Evolutionary conservation across 2,329 filamentous ascomycete species (phyloP).

Genomic region (Penicillium sp.): DNA sequence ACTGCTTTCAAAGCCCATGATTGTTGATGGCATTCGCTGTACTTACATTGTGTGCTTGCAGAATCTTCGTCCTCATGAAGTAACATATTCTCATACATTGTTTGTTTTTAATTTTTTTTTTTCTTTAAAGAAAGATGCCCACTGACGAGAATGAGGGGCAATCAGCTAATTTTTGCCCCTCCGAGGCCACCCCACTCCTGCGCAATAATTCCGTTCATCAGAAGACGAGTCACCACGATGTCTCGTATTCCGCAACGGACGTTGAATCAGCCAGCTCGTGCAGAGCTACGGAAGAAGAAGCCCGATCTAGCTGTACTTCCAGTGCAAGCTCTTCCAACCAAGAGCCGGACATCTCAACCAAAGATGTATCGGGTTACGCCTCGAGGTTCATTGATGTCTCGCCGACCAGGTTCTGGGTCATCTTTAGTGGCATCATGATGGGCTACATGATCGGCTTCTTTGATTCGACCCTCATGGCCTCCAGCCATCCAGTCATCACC

Average conservation of each 20-base stretch:
- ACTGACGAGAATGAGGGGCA: background rate
- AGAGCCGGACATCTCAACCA: background rate
- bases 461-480: conserved; percentile 78
- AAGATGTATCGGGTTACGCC: conserved; percentile 23
- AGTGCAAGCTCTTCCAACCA: conserved; percentile 24
- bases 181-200: conserved; percentile 20
- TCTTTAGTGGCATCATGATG: conserved; percentile 59
- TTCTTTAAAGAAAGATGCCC: background rate
- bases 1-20: background rate
- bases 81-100: background rate
- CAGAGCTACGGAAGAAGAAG: conserved; percentile 16
- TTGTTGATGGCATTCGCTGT: background rate
- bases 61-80: background rate
- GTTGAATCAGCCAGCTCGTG: conserved; percentile 6
- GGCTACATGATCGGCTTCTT: conserved; percentile 61
- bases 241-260: conserved; percentile 1
- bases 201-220: background rate
- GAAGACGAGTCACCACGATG: conserved; percentile 9
- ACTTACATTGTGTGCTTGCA: background rate
- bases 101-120: background rate
- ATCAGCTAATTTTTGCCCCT: background rate
- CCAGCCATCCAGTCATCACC: conserved; percentile 75
- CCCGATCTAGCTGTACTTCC: conserved; percentile 17
- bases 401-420: conserved; percentile 56
- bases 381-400: conserved; percentile 39